Percentiles rank a stretch among this genome's conserved stretches.
Conservation (phyloP, 441 rosid species). For the Adansonia madagascariensis region DNA sequence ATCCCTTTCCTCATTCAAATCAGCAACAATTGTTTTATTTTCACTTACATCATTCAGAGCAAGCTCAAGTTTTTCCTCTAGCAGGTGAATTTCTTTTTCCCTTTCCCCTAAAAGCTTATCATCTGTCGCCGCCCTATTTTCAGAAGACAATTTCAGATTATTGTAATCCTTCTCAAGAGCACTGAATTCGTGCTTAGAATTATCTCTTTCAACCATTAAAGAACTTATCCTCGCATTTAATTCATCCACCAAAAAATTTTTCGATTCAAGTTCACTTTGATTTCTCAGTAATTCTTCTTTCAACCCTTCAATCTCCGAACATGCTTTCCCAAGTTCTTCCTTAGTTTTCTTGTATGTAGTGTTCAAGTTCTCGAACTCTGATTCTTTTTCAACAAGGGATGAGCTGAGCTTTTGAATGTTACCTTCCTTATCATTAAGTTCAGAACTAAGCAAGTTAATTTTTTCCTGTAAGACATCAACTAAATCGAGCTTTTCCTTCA, state of each 20-base stretch:
- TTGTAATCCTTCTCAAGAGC: slow-evolving; percentile 49
- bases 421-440: slow-evolving; percentile 67
- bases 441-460: slow-evolving; percentile 54
- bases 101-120: slow-evolving; percentile 54
- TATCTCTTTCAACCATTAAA: slow-evolving; percentile 56
- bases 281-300: slow-evolving; percentile 46
- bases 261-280: slow-evolving; percentile 52
- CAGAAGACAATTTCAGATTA: slow-evolving; percentile 63
- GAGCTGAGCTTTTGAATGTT: slow-evolving; percentile 48
- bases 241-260: slow-evolving; percentile 53
- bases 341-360: slow-evolving; percentile 47
- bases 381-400: slow-evolving; percentile 55
- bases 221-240: slow-evolving; percentile 55
- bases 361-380: slow-evolving; percentile 55
- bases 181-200: slow-evolving; percentile 48
- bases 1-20: slow-evolving; percentile 59
- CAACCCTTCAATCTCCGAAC: slow-evolving; percentile 49
- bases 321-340: slow-evolving; percentile 57
- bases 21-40: slow-evolving; percentile 45
- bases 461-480: slow-evolving; percentile 61
- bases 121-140: slow-evolving; percentile 54
- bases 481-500: slow-evolving; percentile 56
- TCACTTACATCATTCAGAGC: slow-evolving; percentile 43
- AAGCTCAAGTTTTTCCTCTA: slow-evolving; percentile 57
- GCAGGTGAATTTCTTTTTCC: slow-evolving; percentile 52